Percentiles rank a stretch among this genome's conserved stretches.
phyloP scores from a whole-genome alignment of 2,329 filamentous ascomycete genomes.

The Cytospora chrysosperma region DNA sequence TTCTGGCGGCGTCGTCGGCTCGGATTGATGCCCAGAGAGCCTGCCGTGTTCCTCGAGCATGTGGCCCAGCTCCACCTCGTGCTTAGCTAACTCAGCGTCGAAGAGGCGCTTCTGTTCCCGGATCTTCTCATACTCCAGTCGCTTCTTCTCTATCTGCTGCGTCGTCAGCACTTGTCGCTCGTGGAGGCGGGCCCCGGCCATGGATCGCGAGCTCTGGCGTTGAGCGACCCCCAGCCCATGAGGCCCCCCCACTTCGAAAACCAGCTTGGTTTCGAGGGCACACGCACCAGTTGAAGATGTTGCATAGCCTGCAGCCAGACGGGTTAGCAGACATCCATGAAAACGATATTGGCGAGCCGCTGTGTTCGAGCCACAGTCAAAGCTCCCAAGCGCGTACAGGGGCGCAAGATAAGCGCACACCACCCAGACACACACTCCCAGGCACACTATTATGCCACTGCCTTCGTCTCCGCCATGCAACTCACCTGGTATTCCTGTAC shows the following conservation, averaged over 20 bases:
- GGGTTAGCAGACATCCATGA: constrained; percentile 5
- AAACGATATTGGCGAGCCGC: background rate
- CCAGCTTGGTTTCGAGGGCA: background rate
- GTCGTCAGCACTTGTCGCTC: constrained; percentile 18
- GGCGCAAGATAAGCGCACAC: constrained; percentile 12
- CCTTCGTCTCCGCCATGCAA: constrained; percentile 1
- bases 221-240: background rate
- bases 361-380: background rate
- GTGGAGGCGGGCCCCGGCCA: constrained; percentile 7
- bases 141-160: constrained; percentile 84
- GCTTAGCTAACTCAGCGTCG: constrained; percentile 86
- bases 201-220: constrained; percentile 13
- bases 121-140: constrained; percentile 86
- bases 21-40: constrained; percentile 76
- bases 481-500: constrained; percentile 43
- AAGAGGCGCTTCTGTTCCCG: constrained; percentile 86
- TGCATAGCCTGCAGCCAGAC: constrained; percentile 55
- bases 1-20: constrained; percentile 94
- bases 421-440: constrained; percentile 7
- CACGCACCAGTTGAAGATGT: constrained; percentile 69
- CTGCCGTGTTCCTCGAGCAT: constrained; percentile 76
- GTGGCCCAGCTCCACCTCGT: constrained; percentile 80
- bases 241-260: background rate
- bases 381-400: constrained; percentile 12
- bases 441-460: too few species aligned